Evolutionary conservation across 176 grass and related monocot genomes (phyloP).

Genomic region (Oryza glumipatula): DNA sequence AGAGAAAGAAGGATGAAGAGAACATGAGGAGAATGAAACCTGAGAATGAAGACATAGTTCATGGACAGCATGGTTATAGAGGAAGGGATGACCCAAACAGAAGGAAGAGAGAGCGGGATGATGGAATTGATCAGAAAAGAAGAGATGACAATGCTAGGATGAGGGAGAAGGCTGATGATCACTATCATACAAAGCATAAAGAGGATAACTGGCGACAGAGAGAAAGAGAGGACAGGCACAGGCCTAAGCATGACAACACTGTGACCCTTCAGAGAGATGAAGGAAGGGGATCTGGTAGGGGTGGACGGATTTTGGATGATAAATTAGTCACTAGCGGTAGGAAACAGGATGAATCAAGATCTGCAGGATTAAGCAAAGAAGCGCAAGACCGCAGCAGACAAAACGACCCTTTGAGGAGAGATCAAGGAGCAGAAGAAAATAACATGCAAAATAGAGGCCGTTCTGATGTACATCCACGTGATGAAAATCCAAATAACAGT

Average conservation of each 20-base stretch:
- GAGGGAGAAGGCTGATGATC: conserved; percentile 70
- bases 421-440: conserved; percentile 61
- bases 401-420: conserved; percentile 60
- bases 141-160: conserved; percentile 61
- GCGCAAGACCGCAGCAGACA: conserved; percentile 52
- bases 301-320: conserved; percentile 56
- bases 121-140: conserved; percentile 74
- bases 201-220: conserved; percentile 70
- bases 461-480: conserved; percentile 61
- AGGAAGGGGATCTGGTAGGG: conserved; percentile 60
- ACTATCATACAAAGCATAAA: conserved; percentile 55
- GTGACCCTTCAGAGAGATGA: conserved; percentile 71
- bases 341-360: conserved; percentile 64
- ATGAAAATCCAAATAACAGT: conserved; percentile 61
- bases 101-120: conserved; percentile 83
- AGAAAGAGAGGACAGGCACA: conserved; percentile 89
- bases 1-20: conserved; percentile 88
- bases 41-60: conserved; percentile 59
- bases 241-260: conserved; percentile 68
- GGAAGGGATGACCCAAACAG: conserved; percentile 68
- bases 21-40: conserved; percentile 67
- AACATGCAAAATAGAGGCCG: conserved; percentile 56
- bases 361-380: conserved; percentile 62
- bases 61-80: conserved; percentile 51
- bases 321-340: conserved; percentile 52